phyloP scores from a whole-genome alignment of 2,329 filamentous ascomycete genomes.

The Alternaria brassicicola region DNA sequence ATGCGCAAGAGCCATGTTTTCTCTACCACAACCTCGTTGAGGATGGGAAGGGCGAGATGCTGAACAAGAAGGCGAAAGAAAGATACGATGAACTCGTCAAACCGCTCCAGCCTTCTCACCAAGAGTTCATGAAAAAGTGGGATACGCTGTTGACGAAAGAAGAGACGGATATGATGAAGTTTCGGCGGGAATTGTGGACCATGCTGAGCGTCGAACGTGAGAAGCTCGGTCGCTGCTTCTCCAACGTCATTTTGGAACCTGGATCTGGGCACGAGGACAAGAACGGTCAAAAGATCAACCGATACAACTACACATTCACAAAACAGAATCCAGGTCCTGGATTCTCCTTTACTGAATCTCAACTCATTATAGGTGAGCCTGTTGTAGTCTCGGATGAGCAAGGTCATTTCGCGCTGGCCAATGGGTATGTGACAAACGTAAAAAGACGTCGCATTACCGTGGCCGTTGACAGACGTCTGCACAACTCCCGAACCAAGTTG shows the following conservation, averaged over 20 bases:
- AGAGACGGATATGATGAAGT: conserved; percentile 86
- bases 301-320: conserved; percentile 83
- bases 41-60: conserved; percentile 78
- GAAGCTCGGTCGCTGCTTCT: conserved; percentile 86
- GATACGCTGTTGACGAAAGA: conserved; percentile 91
- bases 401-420: conserved; percentile 92
- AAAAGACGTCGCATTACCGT: conserved; percentile 79
- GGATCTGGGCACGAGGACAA: conserved; percentile 73
- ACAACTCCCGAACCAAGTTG: conserved; percentile 79
- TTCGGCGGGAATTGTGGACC: conserved; percentile 91
- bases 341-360: conserved; percentile 90
- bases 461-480: conserved; percentile 86
- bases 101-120: conserved; percentile 75
- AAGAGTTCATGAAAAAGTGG: conserved; percentile 92
- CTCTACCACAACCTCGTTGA: conserved; percentile 92
- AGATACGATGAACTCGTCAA: conserved; percentile 82
- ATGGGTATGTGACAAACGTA: conserved; percentile 85
- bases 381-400: conserved; percentile 96
- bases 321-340: conserved; percentile 67
- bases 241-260: conserved; percentile 82
- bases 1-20: conserved; percentile 89
- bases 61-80: conserved; percentile 77
- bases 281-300: conserved; percentile 82
- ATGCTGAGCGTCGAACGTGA: conserved; percentile 91
- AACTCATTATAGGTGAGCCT: conserved; percentile 84